phyloP scores from a whole-genome alignment of 2,329 filamentous ascomycete species.

The Fusarium solani-melongenae region DNA sequence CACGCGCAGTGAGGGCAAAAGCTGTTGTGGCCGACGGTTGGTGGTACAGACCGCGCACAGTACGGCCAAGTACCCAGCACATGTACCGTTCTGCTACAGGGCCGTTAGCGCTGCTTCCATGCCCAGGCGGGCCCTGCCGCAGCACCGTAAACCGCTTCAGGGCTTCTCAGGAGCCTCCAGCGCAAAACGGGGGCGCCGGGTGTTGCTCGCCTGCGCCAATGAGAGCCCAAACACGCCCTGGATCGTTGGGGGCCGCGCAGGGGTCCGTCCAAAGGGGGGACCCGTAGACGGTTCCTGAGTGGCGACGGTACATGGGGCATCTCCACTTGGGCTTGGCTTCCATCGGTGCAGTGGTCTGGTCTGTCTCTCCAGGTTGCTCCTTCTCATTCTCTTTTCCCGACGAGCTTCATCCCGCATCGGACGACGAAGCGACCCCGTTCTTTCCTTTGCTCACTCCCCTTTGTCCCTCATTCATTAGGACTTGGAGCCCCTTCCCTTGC shows the following conservation, averaged over 20 bases:
- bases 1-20: not conserved
- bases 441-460: conserved; percentile 13
- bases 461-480: conserved; percentile 21
- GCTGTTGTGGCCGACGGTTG: not conserved
- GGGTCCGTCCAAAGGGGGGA: conserved; percentile 10
- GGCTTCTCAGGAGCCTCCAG: conserved; percentile 8
- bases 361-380: conserved; percentile 4
- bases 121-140: conserved; percentile 41
- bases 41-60: not conserved
- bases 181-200: conserved; percentile 22
- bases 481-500: conserved; percentile 12
- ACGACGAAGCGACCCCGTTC: conserved; percentile 18
- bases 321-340: conserved; percentile 28
- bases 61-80: not conserved
- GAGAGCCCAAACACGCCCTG: not conserved
- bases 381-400: conserved; percentile 22
- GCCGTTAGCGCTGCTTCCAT: conserved; percentile 10
- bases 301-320: conserved; percentile 31
- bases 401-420: conserved; percentile 33
- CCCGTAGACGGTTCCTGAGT: conserved; percentile 28
- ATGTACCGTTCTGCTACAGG: not conserved
- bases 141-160: conserved; percentile 27
- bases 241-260: conserved; percentile 18
- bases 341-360: not conserved
- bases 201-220: conserved; percentile 21